A percentile compares a stretch with the other conserved stretches of the same genome.
phyloP scores from a whole-genome alignment of 2,329 filamentous ascomycete species.

The Cytospora mali region DNA sequence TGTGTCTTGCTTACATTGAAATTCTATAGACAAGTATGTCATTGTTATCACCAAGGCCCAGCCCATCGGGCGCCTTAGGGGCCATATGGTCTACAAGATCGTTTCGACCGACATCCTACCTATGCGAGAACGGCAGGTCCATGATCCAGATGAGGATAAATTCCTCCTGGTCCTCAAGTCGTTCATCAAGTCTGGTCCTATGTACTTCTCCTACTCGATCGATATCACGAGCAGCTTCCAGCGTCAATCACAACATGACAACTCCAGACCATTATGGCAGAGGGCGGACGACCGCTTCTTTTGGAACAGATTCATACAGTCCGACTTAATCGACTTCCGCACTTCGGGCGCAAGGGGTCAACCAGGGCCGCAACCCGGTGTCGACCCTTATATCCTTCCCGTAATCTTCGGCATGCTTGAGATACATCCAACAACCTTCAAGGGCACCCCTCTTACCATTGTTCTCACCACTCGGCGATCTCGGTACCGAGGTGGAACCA shows the following conservation, averaged over 20 bases:
- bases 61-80: slow-evolving; percentile 86
- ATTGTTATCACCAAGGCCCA: slow-evolving; percentile 94
- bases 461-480: slow-evolving; percentile 87
- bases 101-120: slow-evolving; percentile 89
- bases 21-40: slow-evolving; percentile 81
- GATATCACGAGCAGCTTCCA: slow-evolving; percentile 98
- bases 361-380: slow-evolving; percentile 70
- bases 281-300: slow-evolving; percentile 96
- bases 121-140: slow-evolving; percentile 86
- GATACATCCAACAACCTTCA: slow-evolving; percentile 84
- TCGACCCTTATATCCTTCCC: slow-evolving; percentile 91
- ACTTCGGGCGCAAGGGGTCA: slow-evolving; percentile 63
- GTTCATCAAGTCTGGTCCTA: slow-evolving; percentile 79
- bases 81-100: slow-evolving; percentile 95
- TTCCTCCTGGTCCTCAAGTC: slow-evolving; percentile 82
- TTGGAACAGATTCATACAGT: slow-evolving; percentile 94
- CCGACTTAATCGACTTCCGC: slow-evolving; percentile 89
- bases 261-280: slow-evolving; percentile 79
- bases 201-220: slow-evolving; percentile 98
- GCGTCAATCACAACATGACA: slow-evolving; percentile 79
- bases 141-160: slow-evolving; percentile 91
- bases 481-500: slow-evolving; percentile 83
- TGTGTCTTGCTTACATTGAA: background rate
- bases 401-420: slow-evolving; percentile 96
- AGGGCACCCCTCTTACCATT: slow-evolving; percentile 81